Base-by-base conservation (phyloP, 768 basidiomycete species). In the Tremella fuciformis region DNA sequence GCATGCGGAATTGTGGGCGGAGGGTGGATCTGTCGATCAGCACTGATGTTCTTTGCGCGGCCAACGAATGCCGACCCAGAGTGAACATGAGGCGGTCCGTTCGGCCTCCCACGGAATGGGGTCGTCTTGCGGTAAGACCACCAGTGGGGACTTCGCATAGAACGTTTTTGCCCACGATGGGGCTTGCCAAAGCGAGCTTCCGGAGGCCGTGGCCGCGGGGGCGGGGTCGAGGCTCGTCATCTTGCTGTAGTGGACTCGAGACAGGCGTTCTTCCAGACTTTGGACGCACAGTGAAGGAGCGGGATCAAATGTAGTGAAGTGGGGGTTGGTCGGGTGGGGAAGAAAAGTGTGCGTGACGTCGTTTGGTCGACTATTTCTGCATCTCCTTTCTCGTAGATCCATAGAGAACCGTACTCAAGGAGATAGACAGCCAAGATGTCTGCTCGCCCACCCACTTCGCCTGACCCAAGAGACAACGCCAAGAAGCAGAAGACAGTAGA, bases 401-500 rank as follows among this genome's bases (percentile, higher is more conserved):
- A 34, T 34, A 34, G 29, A 34, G 29, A 34, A 34, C 29, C 4
- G 29, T 11, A 11, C 29, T 34, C 4, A 11, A 34, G 11, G 11
- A 11, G 6, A 34, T 46, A 46, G 6, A n/a, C n/a, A 46, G n/a
- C n/a, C 42, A 52, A 52, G 16, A 50, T 52, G 51, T 52, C 51
- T 52, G 38, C 51, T 25, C 51, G 51, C 2, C 34, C 51, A 2
- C 34, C 66, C 49, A 55, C 55, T 2, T 67, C 68, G 8, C 70
- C 73, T 16, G 64, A 67, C 37, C 53, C 60, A 29, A 41, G 44
- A 41, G 57, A 63, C 9, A 71, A 74, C 42, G 57, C 54, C 37
- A 77, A 77, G 50, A 72, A 75, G 63, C 69, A 66, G 54, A 75
- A 73, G 71, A 75, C 72, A 8, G 63, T 51, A 13, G 59, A 71